Evolutionary conservation across 23 red algal species (phyloP).

Genomic region (Gracilaria vermiculophylla): DNA sequence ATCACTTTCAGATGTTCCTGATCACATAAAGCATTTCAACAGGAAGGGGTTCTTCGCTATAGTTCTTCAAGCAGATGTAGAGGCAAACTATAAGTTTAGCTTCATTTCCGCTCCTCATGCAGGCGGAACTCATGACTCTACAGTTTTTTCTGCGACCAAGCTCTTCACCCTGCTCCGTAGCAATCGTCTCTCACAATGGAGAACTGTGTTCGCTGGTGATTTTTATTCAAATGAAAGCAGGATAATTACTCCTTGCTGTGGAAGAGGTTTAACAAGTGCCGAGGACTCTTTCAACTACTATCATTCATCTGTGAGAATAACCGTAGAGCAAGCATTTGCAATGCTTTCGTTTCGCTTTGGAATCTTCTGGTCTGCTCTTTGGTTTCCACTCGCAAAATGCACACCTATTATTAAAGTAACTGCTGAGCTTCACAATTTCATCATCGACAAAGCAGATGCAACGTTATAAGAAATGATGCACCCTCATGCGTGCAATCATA

Average conservation of each 20-base stretch:
- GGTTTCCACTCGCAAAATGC: background rate
- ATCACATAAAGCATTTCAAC: constrained; percentile 24
- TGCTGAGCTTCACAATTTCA: background rate
- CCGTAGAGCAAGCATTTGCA: background rate
- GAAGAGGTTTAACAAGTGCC: background rate
- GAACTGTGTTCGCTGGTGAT: constrained; percentile 1
- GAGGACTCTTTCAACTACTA: constrained; percentile 38
- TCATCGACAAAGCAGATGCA: background rate
- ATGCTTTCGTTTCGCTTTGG: background rate
- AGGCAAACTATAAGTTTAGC: background rate
- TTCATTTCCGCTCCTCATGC: constrained; percentile 12
- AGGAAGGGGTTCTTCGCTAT: constrained; percentile 20
- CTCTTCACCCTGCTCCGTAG: background rate
- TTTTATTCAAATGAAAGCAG: background rate
- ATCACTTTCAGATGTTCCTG: background rate
- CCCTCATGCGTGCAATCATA: background rate
- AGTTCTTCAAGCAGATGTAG: background rate
- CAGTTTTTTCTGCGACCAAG: background rate
- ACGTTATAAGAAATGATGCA: background rate
- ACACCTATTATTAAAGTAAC: background rate
- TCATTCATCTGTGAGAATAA: constrained; percentile 17
- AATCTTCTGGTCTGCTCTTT: background rate
- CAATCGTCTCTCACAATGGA: background rate
- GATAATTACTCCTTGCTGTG: background rate
- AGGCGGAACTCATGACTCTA: constrained; percentile 17